phyloP scores from a whole-genome alignment of 129 eudicot genomes.

The Oenanthe sinensis region DNA sequence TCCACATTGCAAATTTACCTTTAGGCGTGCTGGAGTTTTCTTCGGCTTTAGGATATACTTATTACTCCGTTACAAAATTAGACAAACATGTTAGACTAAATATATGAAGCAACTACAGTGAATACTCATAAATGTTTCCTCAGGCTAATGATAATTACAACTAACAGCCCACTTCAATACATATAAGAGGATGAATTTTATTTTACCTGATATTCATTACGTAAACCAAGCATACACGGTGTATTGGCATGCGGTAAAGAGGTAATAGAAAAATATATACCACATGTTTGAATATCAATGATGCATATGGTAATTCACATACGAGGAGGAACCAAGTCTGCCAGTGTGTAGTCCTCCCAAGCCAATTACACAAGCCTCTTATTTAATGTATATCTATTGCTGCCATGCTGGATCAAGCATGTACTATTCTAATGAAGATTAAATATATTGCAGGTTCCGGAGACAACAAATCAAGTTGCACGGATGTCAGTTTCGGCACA shows the following conservation, averaged over 20 bases:
- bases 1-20: not conserved
- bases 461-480: slow-evolving; percentile 54
- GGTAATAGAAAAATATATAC: not conserved
- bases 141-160: too few species aligned
- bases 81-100: too few species aligned
- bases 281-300: not conserved
- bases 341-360: not conserved
- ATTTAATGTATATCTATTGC: not conserved
- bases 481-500: slow-evolving; percentile 37
- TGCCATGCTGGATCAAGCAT: not conserved
- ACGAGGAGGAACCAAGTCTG: not conserved
- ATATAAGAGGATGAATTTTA: too few species aligned
- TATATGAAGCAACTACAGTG: too few species aligned
- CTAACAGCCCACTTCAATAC: too few species aligned
- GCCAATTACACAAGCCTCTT: not conserved
- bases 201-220: too few species aligned
- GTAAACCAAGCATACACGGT: not conserved
- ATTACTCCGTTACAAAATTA: not conserved
- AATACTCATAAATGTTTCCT: too few species aligned
- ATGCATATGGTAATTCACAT: not conserved
- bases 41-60: not conserved
- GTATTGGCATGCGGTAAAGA: not conserved
- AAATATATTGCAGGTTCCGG: slow-evolving; percentile 39
- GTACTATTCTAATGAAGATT: slow-evolving; percentile 1
- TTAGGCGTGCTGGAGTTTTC: not conserved